Evolutionary conservation across 257 asterid genomes (phyloP).

Genomic region (Rehmannia glutinosa): DNA sequence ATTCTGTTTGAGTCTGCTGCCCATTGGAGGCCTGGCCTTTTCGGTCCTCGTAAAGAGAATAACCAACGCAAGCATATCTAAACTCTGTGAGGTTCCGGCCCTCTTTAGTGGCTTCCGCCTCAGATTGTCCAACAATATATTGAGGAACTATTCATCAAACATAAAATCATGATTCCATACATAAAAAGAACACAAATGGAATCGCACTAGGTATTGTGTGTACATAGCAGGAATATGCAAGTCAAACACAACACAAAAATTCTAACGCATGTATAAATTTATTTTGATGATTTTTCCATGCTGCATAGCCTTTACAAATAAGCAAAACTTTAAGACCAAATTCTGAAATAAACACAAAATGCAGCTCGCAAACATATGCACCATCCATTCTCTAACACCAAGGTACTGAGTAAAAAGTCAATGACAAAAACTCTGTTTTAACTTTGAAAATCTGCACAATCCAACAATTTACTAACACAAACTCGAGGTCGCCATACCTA

Average conservation of each 20-base stretch:
- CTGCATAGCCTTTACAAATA: not conserved
- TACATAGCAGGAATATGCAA: not conserved
- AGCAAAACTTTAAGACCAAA: not conserved
- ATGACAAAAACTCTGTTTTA: too few relatives aligned
- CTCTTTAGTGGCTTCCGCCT: slow-evolving; percentile 64
- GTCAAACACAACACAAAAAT: slow-evolving; percentile 9
- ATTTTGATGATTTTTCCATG: not conserved
- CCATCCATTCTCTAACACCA: not conserved
- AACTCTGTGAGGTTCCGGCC: slow-evolving; percentile 73
- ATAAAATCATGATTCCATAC: slow-evolving; percentile 10
- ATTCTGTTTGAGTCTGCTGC: slow-evolving; percentile 44
- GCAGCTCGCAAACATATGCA: not conserved
- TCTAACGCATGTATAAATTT: not conserved
- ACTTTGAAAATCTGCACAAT: not conserved
- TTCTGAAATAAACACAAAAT: not conserved
- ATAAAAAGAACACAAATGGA: not conserved
- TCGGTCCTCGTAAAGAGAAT: slow-evolving; percentile 61
- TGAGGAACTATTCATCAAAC: slow-evolving; percentile 59
- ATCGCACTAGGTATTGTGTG: not conserved
- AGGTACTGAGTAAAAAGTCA: too few relatives aligned
- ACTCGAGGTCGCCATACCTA: not conserved
- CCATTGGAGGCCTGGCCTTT: slow-evolving; percentile 38
- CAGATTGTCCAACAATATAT: slow-evolving; percentile 58
- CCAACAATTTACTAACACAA: not conserved
- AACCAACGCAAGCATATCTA: slow-evolving; percentile 82